phyloP scores from a whole-genome alignment of 176 grass and related monocot genomes.

The Aegilops bicornis region DNA sequence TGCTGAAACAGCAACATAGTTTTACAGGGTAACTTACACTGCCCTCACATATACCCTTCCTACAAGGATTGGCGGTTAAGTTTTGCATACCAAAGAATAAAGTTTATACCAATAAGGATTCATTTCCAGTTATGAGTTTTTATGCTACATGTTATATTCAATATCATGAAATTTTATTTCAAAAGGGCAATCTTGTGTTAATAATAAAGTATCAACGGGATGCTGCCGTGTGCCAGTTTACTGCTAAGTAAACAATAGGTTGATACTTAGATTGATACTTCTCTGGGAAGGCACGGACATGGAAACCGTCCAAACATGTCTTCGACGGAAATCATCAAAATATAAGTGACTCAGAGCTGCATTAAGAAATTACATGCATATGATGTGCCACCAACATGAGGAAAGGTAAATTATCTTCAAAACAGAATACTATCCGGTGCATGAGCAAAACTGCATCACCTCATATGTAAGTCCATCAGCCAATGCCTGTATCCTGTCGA shows the following conservation, averaged over 20 bases:
- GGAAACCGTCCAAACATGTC: not conserved
- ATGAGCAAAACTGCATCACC: slow-evolving; percentile 43
- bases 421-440: not conserved
- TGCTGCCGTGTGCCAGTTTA: not conserved
- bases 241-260: not conserved
- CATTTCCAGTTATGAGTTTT: not conserved
- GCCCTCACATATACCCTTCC: not conserved
- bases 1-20: slow-evolving; percentile 5
- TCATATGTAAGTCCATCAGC: slow-evolving; percentile 88
- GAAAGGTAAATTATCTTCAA: not conserved
- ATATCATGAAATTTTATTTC: not conserved
- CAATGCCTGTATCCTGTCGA: slow-evolving; percentile 78
- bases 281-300: not conserved
- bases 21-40: not conserved
- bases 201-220: not conserved
- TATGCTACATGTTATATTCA: not conserved
- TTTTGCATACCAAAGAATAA: not conserved
- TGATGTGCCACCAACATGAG: not conserved
- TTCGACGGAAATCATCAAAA: not conserved
- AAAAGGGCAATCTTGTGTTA: not conserved
- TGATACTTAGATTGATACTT: slow-evolving; percentile 2
- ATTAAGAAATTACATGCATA: not conserved
- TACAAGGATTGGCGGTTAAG: not conserved
- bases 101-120: not conserved
- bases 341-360: not conserved